Percentiles rank a stretch among this genome's conserved stretches.
Conservation (phyloP, 2,329 filamentous ascomycete species). For the Chrysoporthe puriensis region DNA sequence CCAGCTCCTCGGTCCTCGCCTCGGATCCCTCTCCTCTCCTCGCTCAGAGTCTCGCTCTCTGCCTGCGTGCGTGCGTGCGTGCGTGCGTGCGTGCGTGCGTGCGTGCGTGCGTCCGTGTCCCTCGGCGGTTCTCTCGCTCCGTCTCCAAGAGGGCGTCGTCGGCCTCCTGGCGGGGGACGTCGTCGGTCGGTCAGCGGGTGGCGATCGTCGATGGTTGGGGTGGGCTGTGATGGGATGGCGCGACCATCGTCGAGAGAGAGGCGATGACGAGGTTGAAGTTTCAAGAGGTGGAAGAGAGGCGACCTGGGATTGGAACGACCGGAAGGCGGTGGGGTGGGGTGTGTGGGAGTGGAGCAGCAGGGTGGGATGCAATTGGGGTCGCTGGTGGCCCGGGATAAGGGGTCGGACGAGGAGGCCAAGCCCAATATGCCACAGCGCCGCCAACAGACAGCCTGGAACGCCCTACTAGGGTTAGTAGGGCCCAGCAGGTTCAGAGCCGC, state of each 20-base stretch:
- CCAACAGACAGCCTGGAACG: background rate
- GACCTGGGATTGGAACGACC: slow-evolving; percentile 19
- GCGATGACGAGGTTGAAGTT: slow-evolving; percentile 16
- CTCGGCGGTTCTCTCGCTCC: background rate
- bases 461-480: no score
- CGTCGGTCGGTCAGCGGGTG: background rate
- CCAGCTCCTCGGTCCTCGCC: slow-evolving; percentile 3
- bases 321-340: slow-evolving; percentile 8
- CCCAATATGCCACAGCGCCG: background rate
- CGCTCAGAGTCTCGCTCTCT: background rate
- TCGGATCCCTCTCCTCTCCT: slow-evolving; percentile 9
- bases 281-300: slow-evolving; percentile 7
- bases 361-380: background rate
- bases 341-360: background rate
- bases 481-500: background rate
- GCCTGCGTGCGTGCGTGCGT: no score
- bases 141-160: background rate
- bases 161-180: background rate
- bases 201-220: slow-evolving; percentile 8
- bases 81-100: background rate
- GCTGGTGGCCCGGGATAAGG: slow-evolving; percentile 3
- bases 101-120: background rate
- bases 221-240: slow-evolving; percentile 14
- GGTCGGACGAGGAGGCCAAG: background rate
- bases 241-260: slow-evolving; percentile 23